Evolutionary conservation across 2,329 filamentous ascomycete species (phyloP).

Genomic region (Diaporthe sp.): DNA sequence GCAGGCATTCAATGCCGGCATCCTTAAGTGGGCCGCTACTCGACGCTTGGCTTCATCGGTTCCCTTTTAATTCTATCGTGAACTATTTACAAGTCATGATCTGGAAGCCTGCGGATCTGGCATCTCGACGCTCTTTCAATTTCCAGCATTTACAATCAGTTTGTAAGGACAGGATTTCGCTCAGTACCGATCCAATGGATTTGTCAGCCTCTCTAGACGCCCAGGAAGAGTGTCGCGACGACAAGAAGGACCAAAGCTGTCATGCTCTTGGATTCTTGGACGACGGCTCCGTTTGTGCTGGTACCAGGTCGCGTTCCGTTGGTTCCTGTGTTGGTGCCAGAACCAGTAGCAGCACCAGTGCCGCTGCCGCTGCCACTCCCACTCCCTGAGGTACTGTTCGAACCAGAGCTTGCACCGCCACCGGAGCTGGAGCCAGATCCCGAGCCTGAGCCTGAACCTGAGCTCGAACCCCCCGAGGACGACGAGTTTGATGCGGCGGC

Average conservation of each 20-base stretch:
- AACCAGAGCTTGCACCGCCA: background rate
- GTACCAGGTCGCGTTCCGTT: background rate
- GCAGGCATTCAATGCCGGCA: background rate
- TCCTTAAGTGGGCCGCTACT: background rate
- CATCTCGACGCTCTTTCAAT: background rate
- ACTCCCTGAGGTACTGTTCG: background rate
- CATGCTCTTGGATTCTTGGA: constrained; percentile 21
- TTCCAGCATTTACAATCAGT: background rate
- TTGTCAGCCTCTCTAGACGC: background rate
- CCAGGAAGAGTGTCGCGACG: constrained; percentile 5
- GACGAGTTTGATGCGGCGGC: constrained; percentile 25
- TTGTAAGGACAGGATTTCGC: background rate
- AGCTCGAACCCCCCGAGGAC: background rate
- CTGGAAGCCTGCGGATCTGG: background rate
- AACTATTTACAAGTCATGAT: constrained; percentile 15
- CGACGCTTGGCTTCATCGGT: background rate
- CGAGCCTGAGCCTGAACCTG: background rate
- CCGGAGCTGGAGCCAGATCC: background rate
- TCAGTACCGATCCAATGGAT: background rate
- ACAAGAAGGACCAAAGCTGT: constrained; percentile 19
- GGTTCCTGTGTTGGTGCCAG: background rate
- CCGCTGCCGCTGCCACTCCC: background rate
- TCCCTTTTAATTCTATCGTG: constrained; percentile 4
- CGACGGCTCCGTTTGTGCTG: constrained; percentile 16
- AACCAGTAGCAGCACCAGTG: background rate